Base-by-base conservation (phyloP, 495 filamentous ascomycete species). In the Lindgomyces ingoldianus region DNA sequence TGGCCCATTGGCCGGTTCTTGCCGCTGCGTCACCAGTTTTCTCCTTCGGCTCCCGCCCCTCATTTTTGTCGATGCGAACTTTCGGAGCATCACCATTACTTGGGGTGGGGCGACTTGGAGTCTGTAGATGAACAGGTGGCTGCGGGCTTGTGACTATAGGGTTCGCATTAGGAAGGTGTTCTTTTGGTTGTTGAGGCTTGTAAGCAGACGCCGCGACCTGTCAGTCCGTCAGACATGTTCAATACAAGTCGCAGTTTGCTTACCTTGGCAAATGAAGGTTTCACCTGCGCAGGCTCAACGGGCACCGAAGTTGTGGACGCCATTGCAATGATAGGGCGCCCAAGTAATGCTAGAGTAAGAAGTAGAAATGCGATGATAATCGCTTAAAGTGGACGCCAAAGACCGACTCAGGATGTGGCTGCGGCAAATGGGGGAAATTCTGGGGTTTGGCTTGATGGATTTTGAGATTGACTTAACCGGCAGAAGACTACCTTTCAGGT, bases 201-300 rank as follows among this genome's bases (percentile, higher is more conserved):
- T 72, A 72, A 22, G 61, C 30, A 66, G 84, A 83, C 53, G 82
- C 81, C 65, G 81, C 83, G 42, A 84, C 83, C 81, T 84, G 50
- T 1, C 19, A 36, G 18, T 44, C 67, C 57, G 69, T 41, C 24
- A 53, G 22, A 53, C 24, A 42, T 3, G 4, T 10, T 27, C 36
- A 21, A 50, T 2, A 47, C 46, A 11, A 18, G 6, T 3, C 0
- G 33, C 12, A 1, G 49, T 3, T 12, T 29, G 41, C 78, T 50
- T 76, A 85, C 85, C 79, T 85, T 86, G 70, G 79, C 79, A 75
- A 80, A 81, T 25, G 79, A 80, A 55, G 72, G 78, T 61, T 75
- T 80, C 22, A 62, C 67, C 42, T 53, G 46, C 18, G 63, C 16
- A 19, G 57, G 53, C 44, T 67, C 68, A 16, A 52, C 26, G 14